Conservation (phyloP, 192 early-diverging fungal species). For the Rhizophagus clarus region DNA sequence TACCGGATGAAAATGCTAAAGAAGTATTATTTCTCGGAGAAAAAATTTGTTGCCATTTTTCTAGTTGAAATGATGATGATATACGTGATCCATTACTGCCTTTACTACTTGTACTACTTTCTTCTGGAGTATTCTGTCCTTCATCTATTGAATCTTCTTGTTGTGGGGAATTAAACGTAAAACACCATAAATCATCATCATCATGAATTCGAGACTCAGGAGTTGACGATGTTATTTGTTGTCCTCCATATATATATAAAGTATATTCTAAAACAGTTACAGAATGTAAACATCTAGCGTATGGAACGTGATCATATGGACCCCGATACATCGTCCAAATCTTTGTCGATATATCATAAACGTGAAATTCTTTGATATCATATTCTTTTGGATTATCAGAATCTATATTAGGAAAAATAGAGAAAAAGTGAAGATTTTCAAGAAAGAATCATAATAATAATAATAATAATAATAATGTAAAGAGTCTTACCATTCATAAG, state of each 20-base stretch:
- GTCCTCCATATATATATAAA: slow-evolving; percentile 6
- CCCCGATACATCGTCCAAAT: neutral
- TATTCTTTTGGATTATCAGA: neutral
- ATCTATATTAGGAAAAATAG: neutral
- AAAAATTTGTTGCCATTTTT: slow-evolving; percentile 16
- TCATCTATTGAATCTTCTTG: neutral
- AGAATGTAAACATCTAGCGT: slow-evolving; percentile 4
- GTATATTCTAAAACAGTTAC: neutral
- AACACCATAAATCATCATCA: slow-evolving; percentile 17
- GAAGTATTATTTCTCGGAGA: slow-evolving; percentile 2
- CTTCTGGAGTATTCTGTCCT: neutral
- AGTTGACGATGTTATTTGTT: neutral
- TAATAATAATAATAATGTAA: neutral
- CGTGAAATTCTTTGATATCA: slow-evolving; percentile 18
- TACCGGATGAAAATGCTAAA: neutral
- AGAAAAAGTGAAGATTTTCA: too few species aligned
- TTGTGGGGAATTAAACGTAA: neutral
- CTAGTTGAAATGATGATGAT: neutral
- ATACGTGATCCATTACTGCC: neutral
- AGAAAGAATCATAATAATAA: neutral
- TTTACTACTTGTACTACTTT: neutral
- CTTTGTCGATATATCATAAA: neutral
- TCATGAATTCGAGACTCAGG: slow-evolving; percentile 4
- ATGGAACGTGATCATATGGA: neutral
- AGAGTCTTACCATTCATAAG: neutral